Evolutionary conservation across 1,284 basidiomycete genomes (phyloP), one percentile per base, ranked within the genome.

Genomic region (Irpex rosettiformis): DNA sequence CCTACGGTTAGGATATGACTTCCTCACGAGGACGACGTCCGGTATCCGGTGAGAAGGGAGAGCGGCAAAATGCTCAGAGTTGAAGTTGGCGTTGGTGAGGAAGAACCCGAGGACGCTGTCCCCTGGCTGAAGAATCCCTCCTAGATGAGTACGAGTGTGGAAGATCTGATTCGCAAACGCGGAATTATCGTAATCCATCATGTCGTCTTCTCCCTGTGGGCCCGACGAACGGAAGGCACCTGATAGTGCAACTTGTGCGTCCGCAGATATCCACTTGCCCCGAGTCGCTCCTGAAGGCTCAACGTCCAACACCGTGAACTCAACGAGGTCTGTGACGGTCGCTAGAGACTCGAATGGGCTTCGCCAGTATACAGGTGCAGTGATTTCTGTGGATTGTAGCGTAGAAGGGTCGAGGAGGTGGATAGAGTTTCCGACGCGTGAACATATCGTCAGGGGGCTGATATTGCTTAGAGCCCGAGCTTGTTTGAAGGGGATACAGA

Each of bases 111-210:
- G 77, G 22, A 85, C 95, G 0, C 93, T 89, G 73, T 99, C 97
- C 21, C 96, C 97, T 0, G 96, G 95, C 71, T 98, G 95, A 22
- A 99, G 81, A 67, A 99, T 94, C 13, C 85, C 89, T 53, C 97
- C 97, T 45, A 99, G 86, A 69, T 99, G 96, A 13, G 96, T 98
- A 40, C 96, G 91, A 11, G 96, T 96, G 75, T 98, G 95, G 77
- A 88, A 95, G 65, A 98, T 97, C 64, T 91, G 91, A 66, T 78
- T 94, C 73, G 73, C 78, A 64, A 69, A 72, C 64, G 62, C 75
- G 54, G 74, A 83, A 56, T 73, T 76, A 25, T 85, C 88, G 63
- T 78, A 78, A 70, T 86, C 85, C 82, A 88, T 85, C 68, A 77
- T 74, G 13, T 80, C 79, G 52, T 82, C 81, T 28, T 69, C 72